These are phyloP conservation scores for Aspergillus sp. DNA, from an alignment of 2,329 filamentous ascomycete genomes.

Conservation along the genomic window DNA sequence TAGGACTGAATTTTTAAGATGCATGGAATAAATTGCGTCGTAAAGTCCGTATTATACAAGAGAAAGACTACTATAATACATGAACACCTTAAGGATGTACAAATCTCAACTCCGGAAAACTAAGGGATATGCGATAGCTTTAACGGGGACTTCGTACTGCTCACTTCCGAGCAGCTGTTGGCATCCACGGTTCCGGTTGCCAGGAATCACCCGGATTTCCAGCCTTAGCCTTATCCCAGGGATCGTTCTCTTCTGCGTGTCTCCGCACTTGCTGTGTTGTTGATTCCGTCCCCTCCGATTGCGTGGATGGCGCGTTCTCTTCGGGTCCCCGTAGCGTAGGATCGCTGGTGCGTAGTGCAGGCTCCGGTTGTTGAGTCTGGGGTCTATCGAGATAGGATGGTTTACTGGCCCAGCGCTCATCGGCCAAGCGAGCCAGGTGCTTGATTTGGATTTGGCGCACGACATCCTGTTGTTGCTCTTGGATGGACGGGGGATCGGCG, in stretches of 20 bases:
- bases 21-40: too few species aligned
- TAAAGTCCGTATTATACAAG: too few species aligned
- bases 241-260: slow-evolving; percentile 33
- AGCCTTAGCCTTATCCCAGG: slow-evolving; percentile 54
- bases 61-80: too few species aligned
- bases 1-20: too few species aligned
- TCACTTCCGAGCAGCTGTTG: slow-evolving; percentile 38
- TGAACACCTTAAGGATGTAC: too few species aligned
- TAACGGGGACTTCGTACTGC: background rate
- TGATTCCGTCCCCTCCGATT: background rate
- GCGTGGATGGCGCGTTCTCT: slow-evolving; percentile 7
- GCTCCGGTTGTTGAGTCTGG: slow-evolving; percentile 42
- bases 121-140: too few species aligned
- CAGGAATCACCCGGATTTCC: slow-evolving; percentile 55
- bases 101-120: too few species aligned
- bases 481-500: slow-evolving; percentile 47
- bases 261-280: slow-evolving; percentile 20
- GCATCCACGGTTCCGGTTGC: slow-evolving; percentile 60
- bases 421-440: slow-evolving; percentile 52
- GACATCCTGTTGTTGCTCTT: slow-evolving; percentile 54
- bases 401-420: slow-evolving; percentile 55
- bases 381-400: slow-evolving; percentile 54
- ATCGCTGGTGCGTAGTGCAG: slow-evolving; percentile 40
- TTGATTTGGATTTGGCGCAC: slow-evolving; percentile 53
- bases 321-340: slow-evolving; percentile 29